Conservation (phyloP, 345 rosid species). For the Ailanthus altissimus region DNA sequence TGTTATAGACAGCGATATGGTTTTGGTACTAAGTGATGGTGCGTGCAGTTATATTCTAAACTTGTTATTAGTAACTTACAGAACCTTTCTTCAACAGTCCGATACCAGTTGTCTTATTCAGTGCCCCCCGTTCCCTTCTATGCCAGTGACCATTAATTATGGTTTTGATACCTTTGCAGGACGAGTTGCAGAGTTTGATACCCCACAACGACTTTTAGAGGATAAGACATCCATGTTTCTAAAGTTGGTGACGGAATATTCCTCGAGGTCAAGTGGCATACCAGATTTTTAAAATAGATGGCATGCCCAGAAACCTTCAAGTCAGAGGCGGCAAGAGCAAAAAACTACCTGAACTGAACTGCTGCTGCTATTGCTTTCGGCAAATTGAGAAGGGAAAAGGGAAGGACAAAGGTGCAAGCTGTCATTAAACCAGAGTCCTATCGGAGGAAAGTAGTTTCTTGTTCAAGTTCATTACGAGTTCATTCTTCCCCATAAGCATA, state of each 20-base stretch:
- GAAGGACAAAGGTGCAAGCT: slow-evolving; percentile 8
- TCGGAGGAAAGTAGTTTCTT: slow-evolving; percentile 19
- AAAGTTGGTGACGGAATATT: slow-evolving; percentile 87
- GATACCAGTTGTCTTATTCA: neutral
- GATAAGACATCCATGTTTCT: slow-evolving; percentile 93
- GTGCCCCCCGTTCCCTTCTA: neutral
- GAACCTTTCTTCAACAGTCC: neutral
- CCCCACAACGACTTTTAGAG: slow-evolving; percentile 75
- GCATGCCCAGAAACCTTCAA: slow-evolving; percentile 30
- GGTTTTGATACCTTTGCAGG: slow-evolving; percentile 49
- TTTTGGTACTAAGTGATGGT: slow-evolving; percentile 97
- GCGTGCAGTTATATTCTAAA: slow-evolving; percentile 20
- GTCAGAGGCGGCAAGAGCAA: slow-evolving; percentile 25
- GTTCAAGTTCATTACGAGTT: slow-evolving; percentile 18
- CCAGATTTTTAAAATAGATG: slow-evolving; percentile 62
- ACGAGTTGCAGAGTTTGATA: slow-evolving; percentile 88
- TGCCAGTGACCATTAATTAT: neutral
- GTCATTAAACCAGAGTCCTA: slow-evolving; percentile 10
- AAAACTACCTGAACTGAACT: slow-evolving; percentile 6
- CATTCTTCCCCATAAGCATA: slow-evolving; percentile 20
- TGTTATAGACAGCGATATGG: slow-evolving; percentile 95
- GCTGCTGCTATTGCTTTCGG: slow-evolving; percentile 30
- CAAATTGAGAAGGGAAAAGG: slow-evolving; percentile 4
- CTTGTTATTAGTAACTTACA: slow-evolving; percentile 5
- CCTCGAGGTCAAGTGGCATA: slow-evolving; percentile 90